Evolutionary conservation across 768 basidiomycete species (phyloP), one percentile per base, ranked within the genome.

Genomic region (Xerocomellus chrysenteron): DNA sequence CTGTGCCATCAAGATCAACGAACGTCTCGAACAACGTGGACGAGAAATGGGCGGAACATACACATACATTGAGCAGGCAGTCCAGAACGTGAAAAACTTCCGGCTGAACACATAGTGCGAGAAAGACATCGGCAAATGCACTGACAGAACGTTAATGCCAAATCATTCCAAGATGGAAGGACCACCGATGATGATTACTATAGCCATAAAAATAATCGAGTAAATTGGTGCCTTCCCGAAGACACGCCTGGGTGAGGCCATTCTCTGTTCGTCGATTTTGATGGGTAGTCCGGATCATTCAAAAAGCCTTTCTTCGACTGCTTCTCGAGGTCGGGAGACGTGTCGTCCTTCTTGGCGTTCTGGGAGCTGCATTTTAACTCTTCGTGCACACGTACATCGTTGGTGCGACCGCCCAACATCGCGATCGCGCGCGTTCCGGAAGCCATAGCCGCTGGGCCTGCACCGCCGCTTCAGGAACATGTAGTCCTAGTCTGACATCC

Each of bases 121-220:
- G 63, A 76, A 76, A 55, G 75, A 73, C 73, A 74, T 69, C 13
- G 75, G 76, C 11, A 77, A 50, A 2, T 75, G 75, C 1, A 75
- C 73, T 74, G 47, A 46, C 46, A 32, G 49, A 52, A 62, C 39
- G 35, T 52, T 28, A 35, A 17, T 17, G 14, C 17, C 33, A n/a
- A 3, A 47, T 7, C 17, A 37, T 42, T 28, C 33, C 4, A 14
- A 32, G 19, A 26, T n/a, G 47, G 32, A 46, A 43, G 24, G 36
- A 14, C 59, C 21, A 70, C 75, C 71, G 12, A 75, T 60, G 60
- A 77, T 54, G n/a, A 71, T 61, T 2, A 75, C 74, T 28, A 74
- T 73, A 17, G 53, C 42, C 21, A 73, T 72, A 42, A 76, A 66
- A 30, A 63, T 55, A 4, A 64, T 52, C 46, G 74, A 76, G 41